Evolutionary conservation across 129 eudicot species (phyloP), one percentile per base, ranked within the genome.

Genomic region (Heracleum sosnowskyi): DNA sequence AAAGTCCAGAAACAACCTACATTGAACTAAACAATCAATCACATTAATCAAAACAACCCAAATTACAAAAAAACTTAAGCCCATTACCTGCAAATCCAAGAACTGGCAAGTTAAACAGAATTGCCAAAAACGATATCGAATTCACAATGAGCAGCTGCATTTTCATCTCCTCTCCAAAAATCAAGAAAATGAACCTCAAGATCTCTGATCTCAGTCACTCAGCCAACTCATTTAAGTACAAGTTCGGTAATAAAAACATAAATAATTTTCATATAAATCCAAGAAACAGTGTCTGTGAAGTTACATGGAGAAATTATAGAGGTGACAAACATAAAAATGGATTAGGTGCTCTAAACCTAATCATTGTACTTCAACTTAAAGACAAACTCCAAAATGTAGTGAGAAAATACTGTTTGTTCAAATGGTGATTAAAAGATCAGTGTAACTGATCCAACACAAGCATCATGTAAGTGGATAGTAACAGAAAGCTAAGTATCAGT

Each of bases 71-170:
- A 66, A 66, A 77, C 17, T 84, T 29, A 78, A 77, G 77, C 46
- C 76, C 75, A 74, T 84, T 86, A 93, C 98, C 98, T 83, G 89
- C 86, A 89, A 91, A 91, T 88, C 89, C 81, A 57, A 83, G 88
- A 78, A 83, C 73, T 53, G 82, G 85, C 74, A 83, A 82, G 63
- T 46, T 79, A 81, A 82, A 76, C 26, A 89, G 79, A 84, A 82
- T 74, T 79, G 85, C 64, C 35, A 81, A 87, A 78, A 89, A 81
- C 46, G 80, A 79, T 79, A 87, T 75, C 78, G 83, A 78, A 77
- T 64, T 5, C 47, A 85, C 71, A 70, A 78, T 76, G 87, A 89
- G 51, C 86, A 85, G 60, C 69, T 68, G 84, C 79, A 86, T 63
- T 88, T 79, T 91, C 97, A 93, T 91, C 40, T 82, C 84, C 82